Evolutionary conservation across 768 basidiomycete genomes (phyloP).

Genomic region (Boletus pseudo-olivaceus): DNA sequence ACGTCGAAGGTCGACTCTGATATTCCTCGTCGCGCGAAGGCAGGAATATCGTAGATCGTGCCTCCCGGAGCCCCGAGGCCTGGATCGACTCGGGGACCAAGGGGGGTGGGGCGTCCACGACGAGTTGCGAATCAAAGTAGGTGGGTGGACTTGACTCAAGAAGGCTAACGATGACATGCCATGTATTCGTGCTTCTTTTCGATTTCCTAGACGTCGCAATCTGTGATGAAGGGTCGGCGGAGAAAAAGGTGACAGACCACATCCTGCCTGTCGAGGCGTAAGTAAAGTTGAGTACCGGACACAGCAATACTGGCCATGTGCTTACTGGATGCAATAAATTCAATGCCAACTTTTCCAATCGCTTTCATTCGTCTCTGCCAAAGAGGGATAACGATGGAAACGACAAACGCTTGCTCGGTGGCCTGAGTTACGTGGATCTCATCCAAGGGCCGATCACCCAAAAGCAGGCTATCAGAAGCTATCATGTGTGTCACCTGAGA

Average conservation of each 20-base stretch:
- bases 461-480: conserved; percentile 44
- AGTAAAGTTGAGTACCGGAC: not conserved
- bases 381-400: conserved; percentile 47
- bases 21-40: not conserved
- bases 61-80: not conserved
- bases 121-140: conserved; percentile 13
- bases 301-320: not conserved
- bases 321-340: conserved; percentile 54
- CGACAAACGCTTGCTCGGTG: conserved; percentile 46
- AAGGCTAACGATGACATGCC: conserved; percentile 45
- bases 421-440: conserved; percentile 50
- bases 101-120: conserved; percentile 2
- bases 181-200: conserved; percentile 6
- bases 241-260: conserved; percentile 26
- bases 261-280: conserved; percentile 15
- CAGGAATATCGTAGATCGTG: not conserved
- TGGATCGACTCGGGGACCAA: not conserved
- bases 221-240: conserved; percentile 1
- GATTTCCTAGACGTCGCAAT: conserved; percentile 2
- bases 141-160: conserved; percentile 19
- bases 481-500: not conserved
- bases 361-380: conserved; percentile 71
- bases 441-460: conserved; percentile 45
- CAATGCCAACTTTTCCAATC: conserved; percentile 52
- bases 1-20: not conserved